Conservation (phyloP, 352 stramenopile species). For the Aphanomyces invadans region DNA sequence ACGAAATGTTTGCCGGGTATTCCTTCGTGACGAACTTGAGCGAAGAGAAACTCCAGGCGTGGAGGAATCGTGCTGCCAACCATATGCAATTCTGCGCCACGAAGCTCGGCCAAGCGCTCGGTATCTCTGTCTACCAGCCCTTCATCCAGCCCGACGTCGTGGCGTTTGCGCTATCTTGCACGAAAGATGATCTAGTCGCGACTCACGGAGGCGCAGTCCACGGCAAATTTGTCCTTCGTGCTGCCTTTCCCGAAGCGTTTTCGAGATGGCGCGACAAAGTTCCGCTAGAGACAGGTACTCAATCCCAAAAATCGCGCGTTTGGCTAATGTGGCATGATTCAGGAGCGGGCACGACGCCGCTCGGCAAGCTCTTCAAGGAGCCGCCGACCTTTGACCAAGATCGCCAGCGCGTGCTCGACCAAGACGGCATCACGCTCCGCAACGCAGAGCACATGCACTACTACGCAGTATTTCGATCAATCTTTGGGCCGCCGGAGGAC, state of each 20-base stretch:
- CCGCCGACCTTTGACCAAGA: constrained; percentile 36
- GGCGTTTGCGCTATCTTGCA: constrained; percentile 52
- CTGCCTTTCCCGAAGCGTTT: constrained; percentile 74
- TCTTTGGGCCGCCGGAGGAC: constrained; percentile 30
- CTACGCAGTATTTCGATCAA: constrained; percentile 43
- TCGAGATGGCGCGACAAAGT: constrained; percentile 82
- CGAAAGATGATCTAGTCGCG: constrained; percentile 55
- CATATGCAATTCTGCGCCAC: constrained; percentile 79
- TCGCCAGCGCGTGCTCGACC: constrained; percentile 31
- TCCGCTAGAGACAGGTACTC: constrained; percentile 56
- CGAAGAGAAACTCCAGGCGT: constrained; percentile 47
- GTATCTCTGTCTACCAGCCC: constrained; percentile 60
- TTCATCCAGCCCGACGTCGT: constrained; percentile 69
- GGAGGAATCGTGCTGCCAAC: constrained; percentile 38
- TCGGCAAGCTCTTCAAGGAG: constrained; percentile 49
- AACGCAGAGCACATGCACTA: constrained; percentile 65
- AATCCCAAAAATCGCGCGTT: background rate
- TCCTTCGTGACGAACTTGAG: constrained; percentile 67
- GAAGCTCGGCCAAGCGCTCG: constrained; percentile 49
- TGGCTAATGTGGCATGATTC: constrained; percentile 18
- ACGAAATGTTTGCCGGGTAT: constrained; percentile 86
- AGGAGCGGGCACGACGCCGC: constrained; percentile 59
- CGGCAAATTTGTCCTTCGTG: constrained; percentile 77
- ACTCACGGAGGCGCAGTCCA: constrained; percentile 26
- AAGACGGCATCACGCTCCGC: constrained; percentile 47